Evolutionary conservation across 495 filamentous ascomycete genomes (phyloP).

Genomic region (Thermothielavioides terrestris): DNA sequence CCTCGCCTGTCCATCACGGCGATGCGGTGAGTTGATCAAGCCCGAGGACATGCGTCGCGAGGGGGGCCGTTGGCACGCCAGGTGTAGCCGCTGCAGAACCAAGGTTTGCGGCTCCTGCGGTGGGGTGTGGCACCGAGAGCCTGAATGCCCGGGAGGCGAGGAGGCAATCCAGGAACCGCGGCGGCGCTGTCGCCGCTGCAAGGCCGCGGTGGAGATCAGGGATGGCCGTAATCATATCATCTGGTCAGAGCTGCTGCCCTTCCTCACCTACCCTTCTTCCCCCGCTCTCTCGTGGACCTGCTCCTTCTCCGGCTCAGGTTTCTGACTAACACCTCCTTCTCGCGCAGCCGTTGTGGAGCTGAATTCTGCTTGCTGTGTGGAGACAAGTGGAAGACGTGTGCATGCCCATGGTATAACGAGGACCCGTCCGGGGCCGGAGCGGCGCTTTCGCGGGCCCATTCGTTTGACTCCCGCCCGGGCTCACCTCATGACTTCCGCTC

Average conservation of each 20-base stretch:
- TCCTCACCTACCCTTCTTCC: background rate
- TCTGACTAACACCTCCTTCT: constrained; percentile 13
- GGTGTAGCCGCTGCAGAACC: constrained; percentile 58
- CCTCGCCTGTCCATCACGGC: constrained; percentile 60
- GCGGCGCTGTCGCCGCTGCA: constrained; percentile 70
- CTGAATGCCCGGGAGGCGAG: constrained; percentile 63
- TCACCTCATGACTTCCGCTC: constrained; percentile 25
- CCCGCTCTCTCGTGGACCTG: background rate
- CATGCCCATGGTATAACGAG: constrained; percentile 73
- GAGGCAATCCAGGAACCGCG: constrained; percentile 60
- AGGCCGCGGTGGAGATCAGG: constrained; percentile 65
- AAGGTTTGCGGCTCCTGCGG: constrained; percentile 69
- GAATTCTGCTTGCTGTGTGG: constrained; percentile 82
- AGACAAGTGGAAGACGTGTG: constrained; percentile 68
- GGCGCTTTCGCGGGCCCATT: constrained; percentile 16
- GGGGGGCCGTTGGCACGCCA: constrained; percentile 45
- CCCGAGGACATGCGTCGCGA: constrained; percentile 52
- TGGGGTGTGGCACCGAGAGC: constrained; percentile 58
- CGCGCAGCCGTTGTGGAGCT: constrained; percentile 61
- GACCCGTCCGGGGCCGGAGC: constrained; percentile 49
- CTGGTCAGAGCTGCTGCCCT: constrained; percentile 46
- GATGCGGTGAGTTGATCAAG: constrained; percentile 69
- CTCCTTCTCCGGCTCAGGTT: no score
- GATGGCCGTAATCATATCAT: constrained; percentile 83
- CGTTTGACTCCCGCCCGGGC: constrained; percentile 17